A percentile compares a stretch with the other conserved stretches of the same genome.
phyloP scores from a whole-genome alignment of 345 rosid genomes.

The Eucalyptus cloeziana region DNA sequence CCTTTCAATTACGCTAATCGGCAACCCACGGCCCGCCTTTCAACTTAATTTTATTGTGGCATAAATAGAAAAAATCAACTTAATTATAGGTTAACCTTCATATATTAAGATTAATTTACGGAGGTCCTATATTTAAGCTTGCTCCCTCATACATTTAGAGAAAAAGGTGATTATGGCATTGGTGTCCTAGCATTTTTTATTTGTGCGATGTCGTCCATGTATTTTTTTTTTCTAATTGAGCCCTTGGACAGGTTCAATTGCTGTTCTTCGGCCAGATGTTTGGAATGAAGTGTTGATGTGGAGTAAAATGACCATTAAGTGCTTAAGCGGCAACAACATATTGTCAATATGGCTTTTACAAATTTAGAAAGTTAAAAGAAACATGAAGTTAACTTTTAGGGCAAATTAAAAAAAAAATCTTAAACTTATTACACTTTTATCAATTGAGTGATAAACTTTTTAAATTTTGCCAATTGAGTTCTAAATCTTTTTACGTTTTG shows the following conservation, averaged over 20 bases:
- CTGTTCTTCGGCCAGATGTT: not conserved
- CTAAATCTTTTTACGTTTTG: no score
- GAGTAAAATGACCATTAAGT: not conserved
- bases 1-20: no score
- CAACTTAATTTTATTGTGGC: not conserved
- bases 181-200: not conserved
- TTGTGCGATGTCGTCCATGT: not conserved
- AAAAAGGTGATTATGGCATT: not conserved
- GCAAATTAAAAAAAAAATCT: accelerated
- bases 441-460: no score
- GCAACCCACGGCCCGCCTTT: not conserved
- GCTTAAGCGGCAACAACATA: not conserved
- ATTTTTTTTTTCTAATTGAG: not conserved
- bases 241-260: not conserved
- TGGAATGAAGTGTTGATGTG: not conserved
- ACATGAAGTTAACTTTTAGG: not conserved
- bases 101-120: not conserved
- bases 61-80: not conserved
- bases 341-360: not conserved
- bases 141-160: not conserved
- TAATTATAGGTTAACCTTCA: not conserved
- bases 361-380: not conserved
- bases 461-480: no score
- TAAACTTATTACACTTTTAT: no score
- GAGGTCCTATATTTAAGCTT: not conserved